Evolutionary conservation across 805 yeast genomes (phyloP).

Genomic region (Kregervanrija delftensis): DNA sequence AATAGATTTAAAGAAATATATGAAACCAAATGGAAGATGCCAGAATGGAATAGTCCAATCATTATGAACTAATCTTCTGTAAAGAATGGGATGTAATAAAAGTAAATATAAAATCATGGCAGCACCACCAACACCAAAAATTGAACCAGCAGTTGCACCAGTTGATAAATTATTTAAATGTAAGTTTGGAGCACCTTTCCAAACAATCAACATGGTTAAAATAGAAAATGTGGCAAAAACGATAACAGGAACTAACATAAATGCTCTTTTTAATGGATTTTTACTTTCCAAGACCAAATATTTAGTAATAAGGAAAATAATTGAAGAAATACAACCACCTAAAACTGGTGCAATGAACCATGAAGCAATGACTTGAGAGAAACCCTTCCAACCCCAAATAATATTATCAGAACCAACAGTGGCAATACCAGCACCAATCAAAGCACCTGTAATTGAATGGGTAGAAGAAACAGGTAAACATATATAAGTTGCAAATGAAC

Average conservation of each 20-base stretch:
- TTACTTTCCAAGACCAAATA: slow-evolving; percentile 55
- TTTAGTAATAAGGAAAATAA: slow-evolving; percentile 54
- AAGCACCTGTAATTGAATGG: slow-evolving; percentile 71
- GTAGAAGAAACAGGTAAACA: slow-evolving; percentile 82
- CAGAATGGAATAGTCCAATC: slow-evolving; percentile 64
- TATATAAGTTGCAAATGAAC: slow-evolving; percentile 54
- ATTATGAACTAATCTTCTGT: slow-evolving; percentile 49
- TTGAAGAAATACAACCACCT: slow-evolving; percentile 58
- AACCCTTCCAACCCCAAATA: slow-evolving; percentile 73
- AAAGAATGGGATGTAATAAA: slow-evolving; percentile 55
- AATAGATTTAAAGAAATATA: slow-evolving; percentile 43
- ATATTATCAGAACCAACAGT: slow-evolving; percentile 56
- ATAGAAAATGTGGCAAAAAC: slow-evolving; percentile 55
- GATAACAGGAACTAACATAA: slow-evolving; percentile 51
- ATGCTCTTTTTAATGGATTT: slow-evolving; percentile 47
- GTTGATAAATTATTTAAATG: slow-evolving; percentile 45
- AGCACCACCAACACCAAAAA: slow-evolving; percentile 58
- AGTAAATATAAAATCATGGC: slow-evolving; percentile 44
- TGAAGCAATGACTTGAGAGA: slow-evolving; percentile 66
- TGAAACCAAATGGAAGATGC: slow-evolving; percentile 52
- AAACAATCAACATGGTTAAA: slow-evolving; percentile 69
- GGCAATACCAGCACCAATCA: slow-evolving; percentile 70
- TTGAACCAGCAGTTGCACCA: slow-evolving; percentile 49
- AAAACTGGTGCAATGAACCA: slow-evolving; percentile 75
- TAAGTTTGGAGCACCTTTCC: slow-evolving; percentile 75